These are phyloP conservation scores for Bombardia bombarda DNA, from an alignment of 495 filamentous ascomycete genomes.

Conservation along the genomic window DNA sequence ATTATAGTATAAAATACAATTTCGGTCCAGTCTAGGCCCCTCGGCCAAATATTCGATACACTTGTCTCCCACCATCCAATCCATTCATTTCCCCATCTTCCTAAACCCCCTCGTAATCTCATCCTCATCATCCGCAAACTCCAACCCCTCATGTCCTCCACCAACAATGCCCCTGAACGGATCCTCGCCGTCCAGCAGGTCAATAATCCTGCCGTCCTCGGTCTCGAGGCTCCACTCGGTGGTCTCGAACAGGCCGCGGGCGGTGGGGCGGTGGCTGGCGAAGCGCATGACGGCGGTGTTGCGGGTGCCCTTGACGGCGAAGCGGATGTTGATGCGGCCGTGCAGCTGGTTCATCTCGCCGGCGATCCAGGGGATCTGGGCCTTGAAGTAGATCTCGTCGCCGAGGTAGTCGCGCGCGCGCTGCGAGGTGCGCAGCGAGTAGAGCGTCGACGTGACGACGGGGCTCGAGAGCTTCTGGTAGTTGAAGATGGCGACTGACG, in stretches of 20 bases:
- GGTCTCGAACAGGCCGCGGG: constrained; percentile 68
- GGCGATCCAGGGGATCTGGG: constrained; percentile 85
- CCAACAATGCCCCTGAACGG: constrained; percentile 45
- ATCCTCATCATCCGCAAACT: constrained; percentile 26
- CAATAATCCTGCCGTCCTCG: constrained; percentile 55
- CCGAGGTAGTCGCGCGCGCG: constrained; percentile 69
- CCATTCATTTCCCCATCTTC: constrained; percentile 22
- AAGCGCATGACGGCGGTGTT: constrained; percentile 70
- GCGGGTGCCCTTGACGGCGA: constrained; percentile 79
- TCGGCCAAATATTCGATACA: too few species aligned
- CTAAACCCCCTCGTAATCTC: constrained; percentile 32
- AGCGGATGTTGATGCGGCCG: constrained; percentile 80
- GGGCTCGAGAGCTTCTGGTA: constrained; percentile 86
- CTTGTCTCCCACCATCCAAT: constrained; percentile 5
- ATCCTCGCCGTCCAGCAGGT: constrained; percentile 58
- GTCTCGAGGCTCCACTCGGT: constrained; percentile 69
- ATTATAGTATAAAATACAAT: too few species aligned
- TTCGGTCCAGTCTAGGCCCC: too few species aligned
- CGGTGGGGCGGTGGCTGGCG: constrained; percentile 60
- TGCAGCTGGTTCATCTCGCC: constrained; percentile 92
- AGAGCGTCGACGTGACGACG: constrained; percentile 77
- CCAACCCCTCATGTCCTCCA: constrained; percentile 2
- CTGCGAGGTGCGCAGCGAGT: constrained; percentile 75
- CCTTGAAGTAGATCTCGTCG: constrained; percentile 86
- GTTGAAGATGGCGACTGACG: constrained; percentile 86